phyloP scores from a whole-genome alignment of 2,329 filamentous ascomycete species.

The Sordariomycetes sp. region DNA sequence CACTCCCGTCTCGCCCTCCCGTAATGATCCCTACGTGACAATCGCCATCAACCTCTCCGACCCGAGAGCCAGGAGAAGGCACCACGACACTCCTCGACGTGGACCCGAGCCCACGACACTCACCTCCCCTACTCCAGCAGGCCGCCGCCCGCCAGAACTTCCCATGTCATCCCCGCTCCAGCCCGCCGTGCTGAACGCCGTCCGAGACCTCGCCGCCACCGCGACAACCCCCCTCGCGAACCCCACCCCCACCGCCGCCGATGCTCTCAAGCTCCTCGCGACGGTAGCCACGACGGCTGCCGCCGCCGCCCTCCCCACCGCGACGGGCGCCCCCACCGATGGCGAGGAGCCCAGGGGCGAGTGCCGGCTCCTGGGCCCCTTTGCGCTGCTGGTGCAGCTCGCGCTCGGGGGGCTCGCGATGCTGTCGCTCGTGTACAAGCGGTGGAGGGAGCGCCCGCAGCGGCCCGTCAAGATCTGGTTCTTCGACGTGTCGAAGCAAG shows the following conservation, averaged over 20 bases:
- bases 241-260: constrained; percentile 6
- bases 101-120: not conserved
- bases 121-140: not conserved
- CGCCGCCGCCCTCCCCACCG: constrained; percentile 14
- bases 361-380: constrained; percentile 78
- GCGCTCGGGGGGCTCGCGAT: constrained; percentile 75
- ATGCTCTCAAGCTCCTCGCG: constrained; percentile 5
- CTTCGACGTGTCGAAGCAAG: constrained; percentile 95
- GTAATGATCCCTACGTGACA: constrained; percentile 3
- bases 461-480: constrained; percentile 93
- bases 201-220: constrained; percentile 1
- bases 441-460: constrained; percentile 84
- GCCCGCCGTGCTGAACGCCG: constrained; percentile 5
- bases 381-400: constrained; percentile 80
- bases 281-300: constrained; percentile 15
- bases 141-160: not conserved
- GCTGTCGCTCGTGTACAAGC: constrained; percentile 80
- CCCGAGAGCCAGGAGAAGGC: constrained; percentile 1
- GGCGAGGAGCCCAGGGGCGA: constrained; percentile 48
- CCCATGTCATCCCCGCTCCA: constrained; percentile 3
- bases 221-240: not conserved
- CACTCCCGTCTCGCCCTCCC: not conserved
- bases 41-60: not conserved
- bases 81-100: not conserved
- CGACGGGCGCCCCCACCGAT: constrained; percentile 14